These are phyloP conservation scores for Cicer cuneatum DNA, from an alignment of 306 rosid species.

Conservation along the genomic window DNA sequence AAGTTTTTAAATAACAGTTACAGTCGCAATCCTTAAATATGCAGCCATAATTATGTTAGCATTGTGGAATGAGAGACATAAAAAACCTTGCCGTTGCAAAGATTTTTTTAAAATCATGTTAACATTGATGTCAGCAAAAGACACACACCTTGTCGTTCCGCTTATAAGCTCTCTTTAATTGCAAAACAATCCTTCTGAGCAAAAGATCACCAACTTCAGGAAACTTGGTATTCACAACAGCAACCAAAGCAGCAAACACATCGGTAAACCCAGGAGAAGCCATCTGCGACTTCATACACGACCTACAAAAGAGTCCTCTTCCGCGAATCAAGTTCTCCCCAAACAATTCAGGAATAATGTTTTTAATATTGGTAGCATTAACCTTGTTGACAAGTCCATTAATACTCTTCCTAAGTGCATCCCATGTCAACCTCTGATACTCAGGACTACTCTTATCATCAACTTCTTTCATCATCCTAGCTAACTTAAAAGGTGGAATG, in stretches of 20 bases:
- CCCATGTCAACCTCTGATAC: conserved; percentile 96
- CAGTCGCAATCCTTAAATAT: too few species aligned
- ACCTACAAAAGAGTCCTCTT: conserved; percentile 91
- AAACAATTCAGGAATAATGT: conserved; percentile 82
- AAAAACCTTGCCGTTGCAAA: too few species aligned
- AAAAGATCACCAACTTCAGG: conserved; percentile 91
- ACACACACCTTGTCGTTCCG: conserved; percentile 85
- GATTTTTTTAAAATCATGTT: background rate
- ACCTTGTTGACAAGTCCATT: conserved; percentile 96
- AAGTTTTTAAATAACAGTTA: too few species aligned
- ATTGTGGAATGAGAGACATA: too few species aligned
- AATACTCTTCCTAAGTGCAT: conserved; percentile 92
- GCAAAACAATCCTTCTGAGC: conserved; percentile 86
- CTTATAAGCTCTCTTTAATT: conserved; percentile 90
- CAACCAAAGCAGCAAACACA: conserved; percentile 89
- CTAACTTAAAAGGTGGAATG: conserved; percentile 93
- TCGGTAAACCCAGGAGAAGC: conserved; percentile 93
- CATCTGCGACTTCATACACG: conserved; percentile 97
- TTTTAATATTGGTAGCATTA: conserved; percentile 83
- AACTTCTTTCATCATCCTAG: conserved; percentile 91
- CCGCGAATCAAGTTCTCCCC: conserved; percentile 86
- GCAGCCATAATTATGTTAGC: too few species aligned
- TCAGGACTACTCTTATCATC: conserved; percentile 84
- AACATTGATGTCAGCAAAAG: background rate
- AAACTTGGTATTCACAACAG: conserved; percentile 92